Conservation (phyloP, 495 filamentous ascomycete species). For the Daldinia caldariorum region DNA sequence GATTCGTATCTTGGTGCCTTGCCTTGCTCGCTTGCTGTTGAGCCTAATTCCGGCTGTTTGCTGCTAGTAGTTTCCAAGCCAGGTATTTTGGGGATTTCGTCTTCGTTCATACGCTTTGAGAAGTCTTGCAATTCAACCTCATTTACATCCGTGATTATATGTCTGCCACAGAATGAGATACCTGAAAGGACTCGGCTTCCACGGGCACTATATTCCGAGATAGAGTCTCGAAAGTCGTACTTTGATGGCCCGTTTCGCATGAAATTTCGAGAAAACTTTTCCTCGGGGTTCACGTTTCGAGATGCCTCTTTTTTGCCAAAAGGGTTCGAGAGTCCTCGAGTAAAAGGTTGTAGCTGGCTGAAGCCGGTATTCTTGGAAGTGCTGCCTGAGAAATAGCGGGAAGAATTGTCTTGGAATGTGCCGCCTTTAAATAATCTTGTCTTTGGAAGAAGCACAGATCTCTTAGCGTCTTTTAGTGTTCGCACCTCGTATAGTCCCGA, state of each 20-base stretch:
- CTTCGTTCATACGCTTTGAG: not conserved
- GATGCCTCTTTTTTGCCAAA: slow-evolving; percentile 27
- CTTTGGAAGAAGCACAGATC: slow-evolving; percentile 44
- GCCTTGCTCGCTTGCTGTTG: not conserved
- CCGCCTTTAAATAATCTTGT: slow-evolving; percentile 41
- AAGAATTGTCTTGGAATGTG: slow-evolving; percentile 45
- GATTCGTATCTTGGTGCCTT: not conserved
- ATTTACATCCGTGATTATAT: not conserved
- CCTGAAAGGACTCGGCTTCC: not conserved
- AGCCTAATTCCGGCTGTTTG: not conserved
- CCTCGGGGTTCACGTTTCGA: slow-evolving; percentile 15
- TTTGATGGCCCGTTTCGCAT: slow-evolving; percentile 22
- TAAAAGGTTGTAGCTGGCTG: slow-evolving; percentile 28
- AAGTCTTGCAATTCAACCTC: not conserved
- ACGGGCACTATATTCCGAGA: slow-evolving; percentile 21
- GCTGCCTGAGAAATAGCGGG: slow-evolving; percentile 30
- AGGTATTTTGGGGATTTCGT: not conserved
- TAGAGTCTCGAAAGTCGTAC: slow-evolving; percentile 44
- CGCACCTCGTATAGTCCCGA: slow-evolving; percentile 26
- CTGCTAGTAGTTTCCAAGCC: not conserved
- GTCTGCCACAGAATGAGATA: not conserved
- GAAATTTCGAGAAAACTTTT: slow-evolving; percentile 19
- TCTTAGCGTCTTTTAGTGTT: slow-evolving; percentile 41
- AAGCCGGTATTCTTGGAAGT: slow-evolving; percentile 18
- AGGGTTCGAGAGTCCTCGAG: slow-evolving; percentile 43